A percentile compares a stretch with the other conserved stretches of the same genome.
These are phyloP conservation scores for Triticum turgidum DNA, from an alignment of 176 grass and related monocot genomes.

Conservation along the genomic window DNA sequence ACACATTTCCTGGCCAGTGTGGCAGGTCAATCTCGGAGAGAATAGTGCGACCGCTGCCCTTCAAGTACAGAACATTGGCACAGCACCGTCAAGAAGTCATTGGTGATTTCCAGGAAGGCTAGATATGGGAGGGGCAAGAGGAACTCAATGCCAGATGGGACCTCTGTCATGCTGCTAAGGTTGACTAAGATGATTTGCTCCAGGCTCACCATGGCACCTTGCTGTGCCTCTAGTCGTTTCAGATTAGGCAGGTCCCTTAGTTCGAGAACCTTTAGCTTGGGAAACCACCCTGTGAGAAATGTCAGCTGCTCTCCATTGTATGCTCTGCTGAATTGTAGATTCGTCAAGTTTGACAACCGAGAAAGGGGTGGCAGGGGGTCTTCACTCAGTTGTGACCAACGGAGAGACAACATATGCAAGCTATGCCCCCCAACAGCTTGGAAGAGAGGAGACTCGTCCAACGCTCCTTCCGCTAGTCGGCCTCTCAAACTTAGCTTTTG, in stretches of 20 bases:
- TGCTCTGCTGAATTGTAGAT: not conserved
- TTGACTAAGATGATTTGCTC: not conserved
- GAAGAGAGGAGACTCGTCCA: not conserved
- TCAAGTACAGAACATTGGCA: not conserved
- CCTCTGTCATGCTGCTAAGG: not conserved
- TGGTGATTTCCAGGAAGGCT: rapidly evolving
- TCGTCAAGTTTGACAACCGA: not conserved
- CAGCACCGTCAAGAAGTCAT: not conserved
- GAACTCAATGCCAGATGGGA: not conserved
- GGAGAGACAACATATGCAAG: not conserved
- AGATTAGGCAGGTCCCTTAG: not conserved
- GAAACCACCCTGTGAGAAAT: not conserved
- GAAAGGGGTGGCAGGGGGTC: not conserved
- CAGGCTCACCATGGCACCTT: not conserved
- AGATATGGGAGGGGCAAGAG: not conserved
- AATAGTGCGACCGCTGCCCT: not conserved
- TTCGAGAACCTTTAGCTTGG: not conserved
- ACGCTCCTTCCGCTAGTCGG: not conserved
- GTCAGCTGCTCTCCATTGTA: not conserved
- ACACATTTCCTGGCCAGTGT: no score
- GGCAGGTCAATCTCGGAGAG: not conserved
- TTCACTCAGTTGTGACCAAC: not conserved
- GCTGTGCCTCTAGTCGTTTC: not conserved
- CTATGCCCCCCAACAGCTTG: not conserved
- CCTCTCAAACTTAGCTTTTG: not conserved